Conservation (phyloP, 106 monocot species). For the Platanthera guangdongensis region DNA sequence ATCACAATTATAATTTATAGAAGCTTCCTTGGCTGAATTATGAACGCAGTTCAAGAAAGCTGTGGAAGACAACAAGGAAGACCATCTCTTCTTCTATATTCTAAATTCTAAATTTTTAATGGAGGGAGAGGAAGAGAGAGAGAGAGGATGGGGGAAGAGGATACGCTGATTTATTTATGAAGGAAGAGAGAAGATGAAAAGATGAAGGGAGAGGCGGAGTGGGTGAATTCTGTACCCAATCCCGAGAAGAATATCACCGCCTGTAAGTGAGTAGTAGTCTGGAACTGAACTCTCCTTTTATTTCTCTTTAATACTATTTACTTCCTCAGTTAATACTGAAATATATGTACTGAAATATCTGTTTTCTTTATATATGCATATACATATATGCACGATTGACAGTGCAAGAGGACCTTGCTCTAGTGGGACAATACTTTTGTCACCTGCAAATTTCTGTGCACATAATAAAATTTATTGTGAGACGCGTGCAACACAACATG, state of each 20-base stretch:
- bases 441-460: too few relatives aligned
- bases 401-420: too few relatives aligned
- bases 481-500: too few relatives aligned
- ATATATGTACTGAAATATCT: too few relatives aligned
- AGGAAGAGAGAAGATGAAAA: neutral
- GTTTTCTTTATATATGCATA: too few relatives aligned
- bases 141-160: neutral
- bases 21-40: neutral
- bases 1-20: too few relatives aligned
- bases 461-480: too few relatives aligned
- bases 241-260: conserved; percentile 10
- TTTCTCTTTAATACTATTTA: neutral
- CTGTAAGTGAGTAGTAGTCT: neutral
- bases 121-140: neutral
- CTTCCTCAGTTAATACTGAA: neutral
- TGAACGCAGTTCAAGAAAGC: conserved; percentile 76
- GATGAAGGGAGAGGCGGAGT: neutral
- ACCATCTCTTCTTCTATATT: conserved; percentile 1
- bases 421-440: too few relatives aligned
- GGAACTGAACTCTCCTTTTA: neutral
- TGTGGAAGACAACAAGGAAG: conserved; percentile 63
- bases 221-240: conserved; percentile 6
- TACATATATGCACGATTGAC: too few relatives aligned
- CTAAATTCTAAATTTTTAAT: too few relatives aligned
- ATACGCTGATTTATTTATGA: neutral